Base-by-base conservation (phyloP, 1,139 yeast species). In the Torulaspora pretoriensis region DNA sequence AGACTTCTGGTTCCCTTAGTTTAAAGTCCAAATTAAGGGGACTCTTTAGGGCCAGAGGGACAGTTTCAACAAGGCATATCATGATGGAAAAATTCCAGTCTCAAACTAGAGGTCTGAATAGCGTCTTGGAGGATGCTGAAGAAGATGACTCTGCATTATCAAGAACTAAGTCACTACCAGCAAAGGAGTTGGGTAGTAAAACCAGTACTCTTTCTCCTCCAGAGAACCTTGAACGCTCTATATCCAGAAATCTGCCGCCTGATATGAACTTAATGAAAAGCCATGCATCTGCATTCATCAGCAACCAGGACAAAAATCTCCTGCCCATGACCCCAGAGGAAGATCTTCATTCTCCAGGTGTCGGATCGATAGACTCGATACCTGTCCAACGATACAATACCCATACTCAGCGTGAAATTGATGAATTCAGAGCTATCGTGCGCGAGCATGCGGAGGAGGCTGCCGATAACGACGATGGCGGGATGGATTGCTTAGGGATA, bases 11-110 rank as follows among this genome's bases (percentile, higher is more conserved):
- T 10, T 33, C 49, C 8, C 45, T 38, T 13, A 34, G 43, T 17
- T 38, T 57, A n/a, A 56, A 52, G 29, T 48, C 54, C 3, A 57
- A 48, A 43, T 36, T 57, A 12, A 53, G 49, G 35, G 53, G 50
- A 22, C 42, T 57, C 25, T 56, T 57, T 41, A 51, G 45, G 22
- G 19, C 50, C 8, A 35, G 42, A 23, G 39, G 38, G 13, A 38
- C 28, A 16, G 35, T 26, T 13, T 29, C 49, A 7, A 36, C 47
- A 12, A 38, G 47, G 32, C 42, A 40, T 27, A 22, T 42, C 24
- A 35, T 43, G 3, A 24, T 35, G 23, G 46, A 38, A 13, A 43
- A 35, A 28, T 40, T 38, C 23, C 40, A 26, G 17, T 34, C 40
- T 7, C 45, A 34, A 40, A 30, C 33, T 16, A 45, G 42, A 23